These are phyloP conservation scores for Phaeoacremonium minimum DNA, from an alignment of 2,329 filamentous ascomycete genomes.

Conservation along the genomic window DNA sequence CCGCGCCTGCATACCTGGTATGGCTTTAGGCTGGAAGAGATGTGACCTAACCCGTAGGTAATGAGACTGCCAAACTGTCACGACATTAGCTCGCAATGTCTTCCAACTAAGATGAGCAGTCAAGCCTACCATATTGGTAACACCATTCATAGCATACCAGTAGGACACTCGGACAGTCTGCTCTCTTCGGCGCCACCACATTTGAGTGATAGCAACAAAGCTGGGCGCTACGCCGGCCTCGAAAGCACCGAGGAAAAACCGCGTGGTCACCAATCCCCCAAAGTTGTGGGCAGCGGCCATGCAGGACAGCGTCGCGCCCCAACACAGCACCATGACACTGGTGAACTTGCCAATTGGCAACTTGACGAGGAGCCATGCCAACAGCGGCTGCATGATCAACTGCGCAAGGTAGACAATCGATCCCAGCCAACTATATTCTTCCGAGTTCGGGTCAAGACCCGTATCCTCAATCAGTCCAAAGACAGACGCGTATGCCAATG, in stretches of 20 bases:
- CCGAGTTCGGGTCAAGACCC: conserved; percentile 9
- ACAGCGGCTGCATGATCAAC: conserved; percentile 16
- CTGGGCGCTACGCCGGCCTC: conserved; percentile 36
- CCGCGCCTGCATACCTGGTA: conserved; percentile 16
- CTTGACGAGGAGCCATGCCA: conserved; percentile 16
- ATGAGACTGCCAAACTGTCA: conserved; percentile 46
- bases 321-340: conserved; percentile 14
- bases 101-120: background rate
- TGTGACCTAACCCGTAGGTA: conserved; percentile 55
- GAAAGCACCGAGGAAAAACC: conserved; percentile 35
- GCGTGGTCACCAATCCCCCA: conserved; percentile 23
- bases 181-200: conserved; percentile 59
- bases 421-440: conserved; percentile 18
- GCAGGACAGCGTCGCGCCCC: conserved; percentile 16
- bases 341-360: conserved; percentile 19
- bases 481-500: conserved; percentile 14
- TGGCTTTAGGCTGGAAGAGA: conserved; percentile 35
- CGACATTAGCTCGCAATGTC: background rate
- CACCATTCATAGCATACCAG: conserved; percentile 59
- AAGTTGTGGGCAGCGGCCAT: conserved; percentile 25
- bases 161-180: conserved; percentile 52
- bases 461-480: conserved; percentile 13
- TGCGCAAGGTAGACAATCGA: conserved; percentile 31
- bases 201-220: conserved; percentile 53
- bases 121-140: conserved; percentile 44